Evolutionary conservation across 2,329 filamentous ascomycete species (phyloP).

Genomic region (Westerdykella sp.): DNA sequence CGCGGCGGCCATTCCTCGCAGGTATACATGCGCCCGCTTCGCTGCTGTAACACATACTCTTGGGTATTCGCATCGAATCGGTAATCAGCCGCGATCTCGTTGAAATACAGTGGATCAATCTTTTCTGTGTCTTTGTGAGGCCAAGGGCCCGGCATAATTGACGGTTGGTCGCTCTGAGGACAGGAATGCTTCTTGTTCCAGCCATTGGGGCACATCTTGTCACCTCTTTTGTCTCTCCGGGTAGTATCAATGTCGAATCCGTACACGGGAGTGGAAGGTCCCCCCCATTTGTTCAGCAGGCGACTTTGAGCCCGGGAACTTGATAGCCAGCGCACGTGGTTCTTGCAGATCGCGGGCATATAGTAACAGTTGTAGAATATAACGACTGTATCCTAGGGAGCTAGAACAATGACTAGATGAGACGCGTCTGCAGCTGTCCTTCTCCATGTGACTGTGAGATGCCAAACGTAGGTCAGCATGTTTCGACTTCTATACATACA

Average conservation of each 20-base stretch:
- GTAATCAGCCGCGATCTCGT: constrained; percentile 4
- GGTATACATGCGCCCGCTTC: constrained; percentile 3
- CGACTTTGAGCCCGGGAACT: neutral
- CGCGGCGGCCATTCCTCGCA: constrained; percentile 5
- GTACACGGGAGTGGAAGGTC: neutral
- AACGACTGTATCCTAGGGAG: constrained; percentile 1
- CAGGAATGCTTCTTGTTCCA: constrained; percentile 1
- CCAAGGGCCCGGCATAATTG: constrained; percentile 4
- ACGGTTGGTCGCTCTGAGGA: constrained; percentile 1
- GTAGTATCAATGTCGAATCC: neutral
- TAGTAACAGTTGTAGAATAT: constrained; percentile 6
- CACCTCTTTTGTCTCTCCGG: neutral
- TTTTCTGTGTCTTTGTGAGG: constrained; percentile 1
- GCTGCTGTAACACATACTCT: neutral
- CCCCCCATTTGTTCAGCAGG: neutral
- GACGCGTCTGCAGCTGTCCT: constrained; percentile 1
- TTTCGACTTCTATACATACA: neutral
- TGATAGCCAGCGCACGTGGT: constrained; percentile 2
- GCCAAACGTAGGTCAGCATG: neutral
- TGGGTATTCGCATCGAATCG: neutral
- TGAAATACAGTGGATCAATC: constrained; percentile 2
- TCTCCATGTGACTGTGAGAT: constrained; percentile 2
- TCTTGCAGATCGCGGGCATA: constrained; percentile 6
- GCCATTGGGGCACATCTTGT: constrained; percentile 2
- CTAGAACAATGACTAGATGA: neutral